Evolutionary conservation across 23 red algal genomes (phyloP), one percentile per base, ranked within the genome.

Genomic region (Gracilaria gracilis): DNA sequence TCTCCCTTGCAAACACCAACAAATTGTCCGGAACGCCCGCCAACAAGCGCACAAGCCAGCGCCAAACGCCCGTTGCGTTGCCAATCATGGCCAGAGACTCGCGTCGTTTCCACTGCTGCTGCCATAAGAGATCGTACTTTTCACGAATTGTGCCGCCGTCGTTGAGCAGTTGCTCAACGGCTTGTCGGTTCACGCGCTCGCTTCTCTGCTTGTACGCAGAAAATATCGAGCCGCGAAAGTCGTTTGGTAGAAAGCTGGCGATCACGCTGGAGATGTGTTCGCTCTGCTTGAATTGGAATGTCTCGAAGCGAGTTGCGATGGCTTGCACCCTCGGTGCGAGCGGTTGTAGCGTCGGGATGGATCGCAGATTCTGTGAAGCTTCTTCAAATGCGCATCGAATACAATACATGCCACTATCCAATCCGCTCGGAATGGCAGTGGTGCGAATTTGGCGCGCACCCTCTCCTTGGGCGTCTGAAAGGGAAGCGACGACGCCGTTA

Each of bases 101-200:
- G 27, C 83, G 61, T 36, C 83, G 83, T 37, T 87, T 87, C 83
- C 83, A 87, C 29, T 87, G 83, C 21, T 87, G 83, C 40, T 87
- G 54, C 83, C 83, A 87, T 17, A 87, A 23, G 9, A 87, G 66
- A 4, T 67, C 67, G 46, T 87, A 87, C 38, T 87, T 87, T 38
- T 87, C 32, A 7, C 38, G 16, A 40, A 87, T 57, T 0, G 61
- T 57, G 12, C 83, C 83, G 62, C 83, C 83, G 35, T 37, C 47
- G 35, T 19, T 46, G 34, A 74, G 20, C 35, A 87, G 47, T 7
- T 87, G 65, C 6, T 75, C 25, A 13, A 87, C 40, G 1, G 83
- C 83, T 17, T 57, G 46, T 19, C 54, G 32, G 29, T 87, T 87
- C n/a, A 39, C 50, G 13, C 83, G 61, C 65, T 87, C 83, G 62